Evolutionary conservation across 257 asterid species (phyloP), one percentile per base, ranked within the genome.

Genomic region (Voacanga thouarsii): DNA sequence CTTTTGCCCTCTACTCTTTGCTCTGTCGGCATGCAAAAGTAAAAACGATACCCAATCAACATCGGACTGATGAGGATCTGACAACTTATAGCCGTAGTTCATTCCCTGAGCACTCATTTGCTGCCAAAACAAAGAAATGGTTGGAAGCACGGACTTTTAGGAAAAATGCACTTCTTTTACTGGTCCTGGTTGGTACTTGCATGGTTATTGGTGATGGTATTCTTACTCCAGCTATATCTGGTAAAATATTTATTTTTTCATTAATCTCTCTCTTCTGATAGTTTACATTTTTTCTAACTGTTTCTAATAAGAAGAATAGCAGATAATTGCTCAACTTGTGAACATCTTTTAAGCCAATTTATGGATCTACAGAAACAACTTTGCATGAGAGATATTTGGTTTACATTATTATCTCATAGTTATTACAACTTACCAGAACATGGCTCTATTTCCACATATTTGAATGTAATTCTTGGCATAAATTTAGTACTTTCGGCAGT

Each of bases 151-250:
- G 78, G 41, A 75, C 86, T 15, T 86, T 87, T 79, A 88, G 96
- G 81, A 90, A 88, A 84, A 93, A 77, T 77, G 78, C 97, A 1
- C 97, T 95, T 83, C 99, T 95, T 72, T 55, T 90, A 21, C 85
- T 95, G 23, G 99, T 95, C 64, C 94, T 95, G 67, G 85, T 87
- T 14, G 98, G 98, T 39, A 93, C 98, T 19, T 95, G 97, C 90
- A 95, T 88, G 96, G 94, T 95, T 70, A 90, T 95, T 80, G 99
- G 99, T 15, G 99, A 95, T 86, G 99, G 99, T 71, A 95, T 95
- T 87, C 98, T 95, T 78, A 95, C 99, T 78, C 99, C 99, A 55
- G 99, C 98, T 69, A 93, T 95, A 77, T 95, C 99, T 51, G 99
- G 99, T 95, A 61, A 86, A 21, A n/a, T 28, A 80, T 59, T 77